phyloP scores from a whole-genome alignment of 805 yeast species.

The Cyberlindnera sargentensis region DNA sequence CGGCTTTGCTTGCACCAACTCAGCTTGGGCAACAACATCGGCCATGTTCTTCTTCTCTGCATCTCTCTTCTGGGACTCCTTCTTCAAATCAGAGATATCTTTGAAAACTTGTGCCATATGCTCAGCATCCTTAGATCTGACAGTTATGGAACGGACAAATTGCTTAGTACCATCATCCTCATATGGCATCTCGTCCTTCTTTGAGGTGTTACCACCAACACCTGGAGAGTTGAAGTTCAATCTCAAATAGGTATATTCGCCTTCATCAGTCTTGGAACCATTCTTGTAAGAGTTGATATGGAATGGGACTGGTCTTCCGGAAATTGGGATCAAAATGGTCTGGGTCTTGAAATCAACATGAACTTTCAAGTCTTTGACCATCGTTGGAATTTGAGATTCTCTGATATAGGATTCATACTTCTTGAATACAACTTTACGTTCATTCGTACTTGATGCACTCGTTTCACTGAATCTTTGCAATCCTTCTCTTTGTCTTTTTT shows the following conservation, averaged over 20 bases:
- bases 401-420: slow-evolving; percentile 91
- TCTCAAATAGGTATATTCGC: slow-evolving; percentile 86
- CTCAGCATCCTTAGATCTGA: slow-evolving; percentile 85
- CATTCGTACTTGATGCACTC: slow-evolving; percentile 57
- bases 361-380: slow-evolving; percentile 75
- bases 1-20: slow-evolving; percentile 70
- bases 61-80: slow-evolving; percentile 84
- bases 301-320: slow-evolving; percentile 97
- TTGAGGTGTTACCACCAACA: slow-evolving; percentile 59
- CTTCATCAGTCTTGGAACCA: slow-evolving; percentile 94
- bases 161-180: slow-evolving; percentile 84
- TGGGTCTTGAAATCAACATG: slow-evolving; percentile 85
- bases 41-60: slow-evolving; percentile 86
- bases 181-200: slow-evolving; percentile 78
- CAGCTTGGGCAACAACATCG: slow-evolving; percentile 95
- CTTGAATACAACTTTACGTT: slow-evolving; percentile 68
- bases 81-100: slow-evolving; percentile 86
- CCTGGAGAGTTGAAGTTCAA: slow-evolving; percentile 94
- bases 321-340: slow-evolving; percentile 82
- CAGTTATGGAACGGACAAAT: slow-evolving; percentile 78
- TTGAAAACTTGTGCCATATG: slow-evolving; percentile 86
- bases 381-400: slow-evolving; percentile 83
- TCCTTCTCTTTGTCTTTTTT: slow-evolving; percentile 82
- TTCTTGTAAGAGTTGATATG: slow-evolving; percentile 91
- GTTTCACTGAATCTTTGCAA: slow-evolving; percentile 73